Conservation (phyloP, 768 basidiomycete species). For the Psilocybe subaeruginosa region DNA sequence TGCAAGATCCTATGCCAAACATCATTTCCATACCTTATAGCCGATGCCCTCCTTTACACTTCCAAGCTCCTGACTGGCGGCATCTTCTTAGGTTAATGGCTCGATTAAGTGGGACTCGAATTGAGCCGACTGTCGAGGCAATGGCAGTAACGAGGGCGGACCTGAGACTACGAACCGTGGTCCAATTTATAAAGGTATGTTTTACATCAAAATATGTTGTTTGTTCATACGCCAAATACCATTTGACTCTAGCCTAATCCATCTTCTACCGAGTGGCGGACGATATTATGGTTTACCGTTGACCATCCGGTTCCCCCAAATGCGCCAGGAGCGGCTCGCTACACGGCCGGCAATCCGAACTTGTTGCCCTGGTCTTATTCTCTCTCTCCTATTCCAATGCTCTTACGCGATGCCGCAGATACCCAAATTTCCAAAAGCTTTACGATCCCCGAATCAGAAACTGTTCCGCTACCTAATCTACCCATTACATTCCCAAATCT, state of each 20-base stretch:
- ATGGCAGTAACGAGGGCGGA: constrained; percentile 57
- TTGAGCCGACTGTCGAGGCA: constrained; percentile 74
- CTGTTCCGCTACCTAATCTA: constrained; percentile 67
- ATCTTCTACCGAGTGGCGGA: constrained; percentile 66
- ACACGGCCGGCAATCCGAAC: constrained; percentile 60
- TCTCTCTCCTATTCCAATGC: constrained; percentile 57
- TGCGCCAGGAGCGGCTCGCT: constrained; percentile 47
- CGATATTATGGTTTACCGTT: constrained; percentile 76
- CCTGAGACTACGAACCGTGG: constrained; percentile 67
- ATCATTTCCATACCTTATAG: constrained; percentile 77
- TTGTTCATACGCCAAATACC: background rate
- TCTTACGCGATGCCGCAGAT: constrained; percentile 68
- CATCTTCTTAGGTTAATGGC: constrained; percentile 78
- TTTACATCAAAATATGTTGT: background rate
- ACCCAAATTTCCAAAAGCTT: constrained; percentile 68
- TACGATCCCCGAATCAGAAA: constrained; percentile 63
- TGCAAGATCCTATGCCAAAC: constrained; percentile 64
- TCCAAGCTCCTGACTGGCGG: constrained; percentile 77
- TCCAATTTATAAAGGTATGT: constrained; percentile 79
- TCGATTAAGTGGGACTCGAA: constrained; percentile 64
- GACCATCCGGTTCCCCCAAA: constrained; percentile 64
- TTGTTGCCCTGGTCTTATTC: constrained; percentile 75
- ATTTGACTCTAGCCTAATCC: constrained; percentile 54
- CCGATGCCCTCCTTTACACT: constrained; percentile 65
- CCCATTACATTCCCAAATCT: constrained; percentile 79